These are phyloP conservation scores for Penicillium glabrum DNA, from an alignment of 2,329 filamentous ascomycete genomes.

Conservation along the genomic window DNA sequence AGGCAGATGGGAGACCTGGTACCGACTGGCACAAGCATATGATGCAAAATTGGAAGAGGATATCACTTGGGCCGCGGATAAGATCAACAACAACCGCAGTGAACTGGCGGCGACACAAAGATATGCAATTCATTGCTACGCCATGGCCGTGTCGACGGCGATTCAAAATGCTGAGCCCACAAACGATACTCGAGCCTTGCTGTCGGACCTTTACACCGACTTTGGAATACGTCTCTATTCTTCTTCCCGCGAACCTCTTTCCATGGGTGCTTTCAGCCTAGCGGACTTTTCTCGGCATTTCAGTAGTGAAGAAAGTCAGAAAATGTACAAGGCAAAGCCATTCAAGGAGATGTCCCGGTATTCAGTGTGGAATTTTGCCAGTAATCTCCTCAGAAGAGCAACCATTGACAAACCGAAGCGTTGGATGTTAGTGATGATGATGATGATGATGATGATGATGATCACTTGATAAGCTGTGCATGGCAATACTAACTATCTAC, in stretches of 20 bases:
- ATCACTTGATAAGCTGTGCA: neutral
- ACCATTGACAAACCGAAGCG: conserved; percentile 58
- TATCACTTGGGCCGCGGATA: conserved; percentile 85
- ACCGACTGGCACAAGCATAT: conserved; percentile 80
- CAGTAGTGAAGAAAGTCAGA: conserved; percentile 52
- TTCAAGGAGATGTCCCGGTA: conserved; percentile 61
- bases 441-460: conserved; percentile 15
- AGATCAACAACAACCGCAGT: conserved; percentile 78
- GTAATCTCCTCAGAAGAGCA: conserved; percentile 60
- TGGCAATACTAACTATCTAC: neutral
- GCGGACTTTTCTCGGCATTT: conserved; percentile 63
- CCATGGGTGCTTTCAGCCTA: conserved; percentile 65
- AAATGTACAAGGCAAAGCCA: conserved; percentile 58
- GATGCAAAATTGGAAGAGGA: conserved; percentile 86
- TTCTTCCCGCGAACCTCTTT: conserved; percentile 66
- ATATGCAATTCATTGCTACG: conserved; percentile 77
- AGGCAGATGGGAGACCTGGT: conserved; percentile 88
- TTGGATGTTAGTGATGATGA: conserved; percentile 57
- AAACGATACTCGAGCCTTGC: conserved; percentile 54
- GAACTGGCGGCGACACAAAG: conserved; percentile 76
- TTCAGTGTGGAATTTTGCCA: conserved; percentile 65
- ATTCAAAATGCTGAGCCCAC: conserved; percentile 57
- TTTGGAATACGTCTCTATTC: conserved; percentile 69
- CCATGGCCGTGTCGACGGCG: conserved; percentile 66
- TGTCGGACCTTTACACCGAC: conserved; percentile 67